Conservation (phyloP, 768 basidiomycete genomes). For the Russula sp. region DNA sequence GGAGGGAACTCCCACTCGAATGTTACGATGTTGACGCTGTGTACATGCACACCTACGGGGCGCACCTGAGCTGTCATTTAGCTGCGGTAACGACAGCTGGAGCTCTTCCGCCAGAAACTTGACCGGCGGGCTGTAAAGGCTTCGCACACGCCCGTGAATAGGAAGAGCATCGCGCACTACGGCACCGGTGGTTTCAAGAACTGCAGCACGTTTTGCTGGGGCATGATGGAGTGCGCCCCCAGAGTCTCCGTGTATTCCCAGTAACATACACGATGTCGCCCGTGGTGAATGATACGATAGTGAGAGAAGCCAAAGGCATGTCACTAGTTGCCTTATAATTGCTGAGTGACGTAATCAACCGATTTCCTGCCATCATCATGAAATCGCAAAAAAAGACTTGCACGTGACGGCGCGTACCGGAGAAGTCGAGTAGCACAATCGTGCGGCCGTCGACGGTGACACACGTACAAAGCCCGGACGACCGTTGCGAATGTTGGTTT, state of each 20-base stretch:
- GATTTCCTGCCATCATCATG: slow-evolving; percentile 42
- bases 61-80: slow-evolving; percentile 25
- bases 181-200: slow-evolving; percentile 47
- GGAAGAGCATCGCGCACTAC: slow-evolving; percentile 51
- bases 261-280: slow-evolving; percentile 61
- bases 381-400: background rate
- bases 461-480: slow-evolving; percentile 57
- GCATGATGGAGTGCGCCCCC: slow-evolving; percentile 47
- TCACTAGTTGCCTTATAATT: slow-evolving; percentile 42
- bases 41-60: slow-evolving; percentile 35
- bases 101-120: slow-evolving; percentile 46
- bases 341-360: slow-evolving; percentile 57
- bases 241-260: slow-evolving; percentile 44
- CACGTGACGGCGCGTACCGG: slow-evolving; percentile 33
- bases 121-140: slow-evolving; percentile 58
- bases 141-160: slow-evolving; percentile 38
- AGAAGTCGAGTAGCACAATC: slow-evolving; percentile 54
- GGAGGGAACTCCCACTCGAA: slow-evolving; percentile 43
- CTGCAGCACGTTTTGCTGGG: slow-evolving; percentile 44
- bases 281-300: slow-evolving; percentile 47
- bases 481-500: slow-evolving; percentile 62
- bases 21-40: slow-evolving; percentile 46
- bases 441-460: slow-evolving; percentile 47
- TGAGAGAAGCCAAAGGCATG: slow-evolving; percentile 50
- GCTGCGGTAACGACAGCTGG: slow-evolving; percentile 27